phyloP scores from a whole-genome alignment of 164 flowering plant genomes.

The Cinnamomum chago region DNA sequence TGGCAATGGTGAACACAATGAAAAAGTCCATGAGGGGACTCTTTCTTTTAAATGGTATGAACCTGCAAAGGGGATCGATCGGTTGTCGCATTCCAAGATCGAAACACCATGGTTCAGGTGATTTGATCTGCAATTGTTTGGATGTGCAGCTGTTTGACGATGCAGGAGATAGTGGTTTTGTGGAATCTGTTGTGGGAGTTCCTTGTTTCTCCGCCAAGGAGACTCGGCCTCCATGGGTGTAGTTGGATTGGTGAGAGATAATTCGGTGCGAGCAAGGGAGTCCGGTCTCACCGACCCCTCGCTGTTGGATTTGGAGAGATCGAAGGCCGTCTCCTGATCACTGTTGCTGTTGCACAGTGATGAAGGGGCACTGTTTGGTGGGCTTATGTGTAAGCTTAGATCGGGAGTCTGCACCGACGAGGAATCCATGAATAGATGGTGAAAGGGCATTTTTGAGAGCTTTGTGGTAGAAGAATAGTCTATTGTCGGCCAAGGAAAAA shows the following conservation, averaged over 20 bases:
- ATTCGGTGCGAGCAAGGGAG: slow-evolving; percentile 33
- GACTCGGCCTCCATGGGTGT: slow-evolving; percentile 14
- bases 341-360: slow-evolving; percentile 2
- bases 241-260: slow-evolving; percentile 35
- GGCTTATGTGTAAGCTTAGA: slow-evolving; percentile 62
- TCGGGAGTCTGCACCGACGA: slow-evolving; percentile 43
- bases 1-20: slow-evolving; percentile 1
- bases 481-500: background rate
- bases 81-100: slow-evolving; percentile 38
- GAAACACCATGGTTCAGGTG: slow-evolving; percentile 41
- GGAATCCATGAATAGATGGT: slow-evolving; percentile 40
- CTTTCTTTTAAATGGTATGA: slow-evolving; percentile 23
- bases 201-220: slow-evolving; percentile 17
- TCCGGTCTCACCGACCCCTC: slow-evolving; percentile 13
- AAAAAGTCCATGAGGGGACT: slow-evolving; percentile 21
- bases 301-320: slow-evolving; percentile 20
- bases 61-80: slow-evolving; percentile 44
- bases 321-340: slow-evolving; percentile 18
- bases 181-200: slow-evolving; percentile 4
- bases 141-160: slow-evolving; percentile 4
- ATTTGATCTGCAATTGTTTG: too few relatives aligned
- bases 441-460: slow-evolving; percentile 26
- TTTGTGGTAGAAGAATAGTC: too few relatives aligned
- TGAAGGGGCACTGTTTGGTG: slow-evolving; percentile 30
- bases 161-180: slow-evolving; percentile 15